These are phyloP conservation scores for Trichoderma sp. DNA, from an alignment of 2,329 filamentous ascomycete genomes.

Conservation along the genomic window DNA sequence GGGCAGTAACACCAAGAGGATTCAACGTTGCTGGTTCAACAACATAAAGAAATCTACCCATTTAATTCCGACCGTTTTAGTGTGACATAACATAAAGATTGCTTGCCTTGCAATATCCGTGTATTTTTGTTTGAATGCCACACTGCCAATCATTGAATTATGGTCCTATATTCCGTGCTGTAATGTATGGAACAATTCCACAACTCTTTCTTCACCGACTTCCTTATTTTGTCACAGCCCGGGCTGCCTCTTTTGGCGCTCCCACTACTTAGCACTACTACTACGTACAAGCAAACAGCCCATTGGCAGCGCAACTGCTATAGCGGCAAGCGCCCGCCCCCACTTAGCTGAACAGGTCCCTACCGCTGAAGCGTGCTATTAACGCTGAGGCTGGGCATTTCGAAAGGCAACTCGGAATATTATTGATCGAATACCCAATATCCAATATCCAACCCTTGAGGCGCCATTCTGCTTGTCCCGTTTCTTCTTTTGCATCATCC, in stretches of 20 bases:
- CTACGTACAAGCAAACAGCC: too few species aligned
- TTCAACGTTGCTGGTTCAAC: background rate
- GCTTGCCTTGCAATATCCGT: background rate
- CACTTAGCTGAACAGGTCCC: background rate
- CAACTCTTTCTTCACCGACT: background rate
- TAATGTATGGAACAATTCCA: background rate
- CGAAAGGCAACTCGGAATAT: background rate
- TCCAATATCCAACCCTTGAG: background rate
- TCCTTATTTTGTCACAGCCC: background rate
- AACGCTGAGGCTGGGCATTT: background rate
- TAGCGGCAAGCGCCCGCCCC: slow-evolving; percentile 6
- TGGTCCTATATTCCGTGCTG: too few species aligned
- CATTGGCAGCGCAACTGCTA: background rate
- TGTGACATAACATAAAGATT: too few species aligned
- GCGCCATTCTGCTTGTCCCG: background rate
- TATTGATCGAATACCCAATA: too few species aligned
- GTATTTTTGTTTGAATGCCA: background rate
- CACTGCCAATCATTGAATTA: background rate
- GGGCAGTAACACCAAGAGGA: background rate
- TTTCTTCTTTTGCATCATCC: background rate
- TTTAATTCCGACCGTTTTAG: too few species aligned
- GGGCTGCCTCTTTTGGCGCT: background rate
- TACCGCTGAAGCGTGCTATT: background rate
- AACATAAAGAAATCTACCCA: too few species aligned
- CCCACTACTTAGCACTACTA: background rate